Evolutionary conservation across 2,329 filamentous ascomycete genomes (phyloP).

Genomic region (Epichloe sibirici): DNA sequence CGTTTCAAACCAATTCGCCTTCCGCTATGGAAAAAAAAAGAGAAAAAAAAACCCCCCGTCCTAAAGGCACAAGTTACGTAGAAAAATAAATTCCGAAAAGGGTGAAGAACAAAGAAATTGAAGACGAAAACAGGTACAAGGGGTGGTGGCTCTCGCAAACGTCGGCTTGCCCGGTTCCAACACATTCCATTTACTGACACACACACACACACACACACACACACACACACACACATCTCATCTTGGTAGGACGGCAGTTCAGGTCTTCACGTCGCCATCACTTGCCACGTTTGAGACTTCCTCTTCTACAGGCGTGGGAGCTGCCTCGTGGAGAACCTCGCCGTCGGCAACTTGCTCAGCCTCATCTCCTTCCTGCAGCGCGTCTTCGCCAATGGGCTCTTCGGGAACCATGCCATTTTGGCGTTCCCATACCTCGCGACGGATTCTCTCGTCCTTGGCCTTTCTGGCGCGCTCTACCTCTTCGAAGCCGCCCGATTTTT

Average conservation of each 20-base stretch:
- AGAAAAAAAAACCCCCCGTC: not conserved
- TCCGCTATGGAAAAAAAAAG: conserved; percentile 18
- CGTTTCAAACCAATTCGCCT: not conserved
- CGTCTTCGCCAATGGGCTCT: conserved; percentile 28
- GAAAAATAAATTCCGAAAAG: not conserved
- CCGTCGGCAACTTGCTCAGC: conserved; percentile 8
- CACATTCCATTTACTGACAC: too few species aligned
- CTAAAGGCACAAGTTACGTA: not conserved
- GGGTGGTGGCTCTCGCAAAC: too few species aligned
- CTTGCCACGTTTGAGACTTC: not conserved
- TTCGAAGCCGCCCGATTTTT: conserved; percentile 91
- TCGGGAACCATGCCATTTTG: conserved; percentile 45
- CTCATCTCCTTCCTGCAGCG: conserved; percentile 12
- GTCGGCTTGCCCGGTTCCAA: too few species aligned
- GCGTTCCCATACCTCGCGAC: conserved; percentile 65
- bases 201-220: too few species aligned
- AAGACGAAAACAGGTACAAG: not conserved
- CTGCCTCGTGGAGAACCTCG: conserved; percentile 8
- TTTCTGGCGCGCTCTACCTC: conserved; percentile 79
- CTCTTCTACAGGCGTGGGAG: conserved; percentile 1
- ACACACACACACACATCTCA: too few species aligned
- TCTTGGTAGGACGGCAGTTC: not conserved
- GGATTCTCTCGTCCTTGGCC: conserved; percentile 74
- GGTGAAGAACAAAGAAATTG: not conserved
- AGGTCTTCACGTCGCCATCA: conserved; percentile 1